These are phyloP conservation scores for Emiliania huxleyi DNA, from an alignment of 78 protist genomes.

Conservation along the genomic window DNA sequence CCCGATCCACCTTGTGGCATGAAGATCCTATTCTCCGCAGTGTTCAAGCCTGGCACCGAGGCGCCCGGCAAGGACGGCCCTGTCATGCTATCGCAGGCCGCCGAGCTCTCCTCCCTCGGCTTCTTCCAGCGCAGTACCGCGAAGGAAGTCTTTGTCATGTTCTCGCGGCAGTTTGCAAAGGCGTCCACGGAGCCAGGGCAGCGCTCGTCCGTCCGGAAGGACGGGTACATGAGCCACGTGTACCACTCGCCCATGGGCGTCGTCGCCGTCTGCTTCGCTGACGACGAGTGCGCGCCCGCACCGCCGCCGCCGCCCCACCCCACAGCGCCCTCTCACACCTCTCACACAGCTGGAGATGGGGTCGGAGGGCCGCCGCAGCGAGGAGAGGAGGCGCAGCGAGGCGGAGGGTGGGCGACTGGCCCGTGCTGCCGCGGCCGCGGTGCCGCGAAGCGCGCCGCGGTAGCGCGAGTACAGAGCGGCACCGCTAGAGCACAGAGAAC, in stretches of 20 bases:
- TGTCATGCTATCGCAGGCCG: background rate
- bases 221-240: constrained; percentile 3
- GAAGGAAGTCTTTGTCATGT: background rate
- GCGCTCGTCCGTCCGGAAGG: background rate
- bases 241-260: constrained; percentile 6
- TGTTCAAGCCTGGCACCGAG: background rate
- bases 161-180: background rate
- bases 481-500: too few relatives aligned
- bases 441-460: too few relatives aligned
- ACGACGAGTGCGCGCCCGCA: constrained; percentile 24
- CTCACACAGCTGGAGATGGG: too few relatives aligned
- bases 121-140: background rate
- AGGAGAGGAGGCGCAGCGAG: too few relatives aligned
- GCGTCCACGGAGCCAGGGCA: background rate
- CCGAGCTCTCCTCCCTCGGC: constrained; percentile 14
- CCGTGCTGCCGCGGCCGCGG: too few relatives aligned
- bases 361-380: too few relatives aligned
- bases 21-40: background rate
- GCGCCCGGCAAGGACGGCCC: background rate
- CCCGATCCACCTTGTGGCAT: too few relatives aligned
- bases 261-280: constrained; percentile 9
- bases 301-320: too few relatives aligned
- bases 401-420: too few relatives aligned
- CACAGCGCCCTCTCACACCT: too few relatives aligned
- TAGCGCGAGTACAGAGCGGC: too few relatives aligned